These are phyloP conservation scores for Medicago arabica DNA, from an alignment of 306 rosid species.

Conservation along the genomic window DNA sequence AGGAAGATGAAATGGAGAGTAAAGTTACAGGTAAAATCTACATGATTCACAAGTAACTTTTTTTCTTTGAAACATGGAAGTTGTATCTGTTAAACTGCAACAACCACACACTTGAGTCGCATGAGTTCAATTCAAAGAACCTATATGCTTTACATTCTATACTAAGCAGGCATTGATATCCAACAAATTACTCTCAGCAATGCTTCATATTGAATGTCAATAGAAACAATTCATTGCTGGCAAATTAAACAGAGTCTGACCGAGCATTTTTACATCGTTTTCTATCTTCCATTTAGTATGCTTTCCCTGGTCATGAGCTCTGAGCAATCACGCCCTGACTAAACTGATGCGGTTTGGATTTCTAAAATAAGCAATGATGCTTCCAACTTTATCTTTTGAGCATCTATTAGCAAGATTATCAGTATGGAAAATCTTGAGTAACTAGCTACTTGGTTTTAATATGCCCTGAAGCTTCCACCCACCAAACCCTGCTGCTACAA, in stretches of 20 bases:
- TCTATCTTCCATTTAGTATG: conserved; percentile 34
- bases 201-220: conserved; percentile 41
- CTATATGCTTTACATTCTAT: conserved; percentile 9
- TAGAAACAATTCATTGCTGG: conserved; percentile 42
- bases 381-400: conserved; percentile 37
- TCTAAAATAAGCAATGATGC: conserved; percentile 25
- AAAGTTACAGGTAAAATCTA: background rate
- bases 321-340: background rate
- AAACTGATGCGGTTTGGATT: conserved; percentile 23
- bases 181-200: conserved; percentile 32
- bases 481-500: conserved; percentile 87
- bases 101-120: conserved; percentile 19
- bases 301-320: conserved; percentile 14
- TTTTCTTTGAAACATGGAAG: conserved; percentile 28
- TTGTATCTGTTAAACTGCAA: conserved; percentile 15
- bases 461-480: conserved; percentile 98
- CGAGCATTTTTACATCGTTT: conserved; percentile 31
- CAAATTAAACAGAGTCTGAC: conserved; percentile 30
- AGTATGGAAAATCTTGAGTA: conserved; percentile 23
- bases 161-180: conserved; percentile 29
- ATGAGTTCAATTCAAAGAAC: conserved; percentile 46
- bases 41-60: conserved; percentile 2
- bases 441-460: conserved; percentile 72
- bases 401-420: conserved; percentile 14
- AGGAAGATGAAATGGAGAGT: background rate